phyloP scores from a whole-genome alignment of 2,329 filamentous ascomycete genomes.

The Aspergillus novoparasiticus region DNA sequence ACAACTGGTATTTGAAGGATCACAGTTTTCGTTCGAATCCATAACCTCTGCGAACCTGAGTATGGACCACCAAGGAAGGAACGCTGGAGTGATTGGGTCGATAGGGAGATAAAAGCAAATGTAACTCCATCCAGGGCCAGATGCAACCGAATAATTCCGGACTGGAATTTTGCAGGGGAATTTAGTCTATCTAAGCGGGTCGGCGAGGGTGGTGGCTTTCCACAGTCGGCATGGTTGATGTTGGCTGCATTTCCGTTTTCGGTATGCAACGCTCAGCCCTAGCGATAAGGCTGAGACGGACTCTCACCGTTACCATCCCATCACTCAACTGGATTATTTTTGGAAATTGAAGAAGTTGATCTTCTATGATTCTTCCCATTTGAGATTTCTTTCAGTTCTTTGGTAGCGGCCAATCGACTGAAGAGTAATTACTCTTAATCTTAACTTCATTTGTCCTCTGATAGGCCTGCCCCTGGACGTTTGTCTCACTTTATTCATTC shows the following conservation, averaged over 20 bases:
- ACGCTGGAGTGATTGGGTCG: slow-evolving; percentile 4
- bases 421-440: neutral
- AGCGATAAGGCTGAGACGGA: neutral
- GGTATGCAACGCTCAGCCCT: slow-evolving; percentile 13
- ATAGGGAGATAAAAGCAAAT: neutral
- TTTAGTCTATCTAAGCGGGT: neutral
- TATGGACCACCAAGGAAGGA: slow-evolving; percentile 14
- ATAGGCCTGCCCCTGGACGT: neutral
- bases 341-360: slow-evolving; percentile 6
- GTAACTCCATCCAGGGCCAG: slow-evolving; percentile 3
- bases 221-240: slow-evolving; percentile 10
- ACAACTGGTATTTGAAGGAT: neutral
- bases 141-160: slow-evolving; percentile 16
- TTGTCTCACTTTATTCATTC: too few species aligned
- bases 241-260: slow-evolving; percentile 23
- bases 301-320: slow-evolving; percentile 15
- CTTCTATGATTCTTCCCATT: slow-evolving; percentile 5
- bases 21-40: neutral
- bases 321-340: neutral
- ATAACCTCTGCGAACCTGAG: neutral
- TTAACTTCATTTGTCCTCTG: neutral
- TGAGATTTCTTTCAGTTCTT: neutral
- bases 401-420: too few species aligned
- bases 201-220: slow-evolving; percentile 1
- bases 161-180: neutral